Evolutionary conservation across 768 basidiomycete genomes (phyloP).

Genomic region (Lanmaoa rubissima): DNA sequence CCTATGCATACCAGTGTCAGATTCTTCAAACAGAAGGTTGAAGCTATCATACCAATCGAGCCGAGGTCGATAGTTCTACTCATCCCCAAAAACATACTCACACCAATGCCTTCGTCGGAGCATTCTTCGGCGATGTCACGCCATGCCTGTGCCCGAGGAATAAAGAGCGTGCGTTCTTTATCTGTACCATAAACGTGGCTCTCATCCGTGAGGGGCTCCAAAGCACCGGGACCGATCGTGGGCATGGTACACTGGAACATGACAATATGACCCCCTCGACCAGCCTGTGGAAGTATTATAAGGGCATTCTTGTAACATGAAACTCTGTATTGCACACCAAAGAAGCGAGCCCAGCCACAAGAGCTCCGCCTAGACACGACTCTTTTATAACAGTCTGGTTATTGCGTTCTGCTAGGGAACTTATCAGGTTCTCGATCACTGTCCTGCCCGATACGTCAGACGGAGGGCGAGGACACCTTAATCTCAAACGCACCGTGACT

Average conservation of each 20-base stretch:
- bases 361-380: slow-evolving; percentile 75
- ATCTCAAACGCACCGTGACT: slow-evolving; percentile 56
- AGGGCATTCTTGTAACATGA: slow-evolving; percentile 13
- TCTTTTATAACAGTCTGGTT: slow-evolving; percentile 45
- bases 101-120: slow-evolving; percentile 85
- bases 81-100: slow-evolving; percentile 86
- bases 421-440: slow-evolving; percentile 65
- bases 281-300: slow-evolving; percentile 41
- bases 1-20: slow-evolving; percentile 39
- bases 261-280: slow-evolving; percentile 75
- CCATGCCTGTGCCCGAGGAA: slow-evolving; percentile 79
- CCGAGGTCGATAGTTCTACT: slow-evolving; percentile 80
- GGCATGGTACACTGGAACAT: slow-evolving; percentile 71
- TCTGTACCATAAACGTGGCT: slow-evolving; percentile 73
- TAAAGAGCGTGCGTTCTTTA: slow-evolving; percentile 80
- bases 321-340: slow-evolving; percentile 47
- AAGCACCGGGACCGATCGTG: slow-evolving; percentile 68
- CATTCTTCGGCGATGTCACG: slow-evolving; percentile 82
- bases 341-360: slow-evolving; percentile 68
- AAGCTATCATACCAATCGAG: slow-evolving; percentile 60
- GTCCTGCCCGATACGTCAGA: slow-evolving; percentile 39
- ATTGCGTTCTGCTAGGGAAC: slow-evolving; percentile 61
- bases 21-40: not conserved
- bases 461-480: not conserved
- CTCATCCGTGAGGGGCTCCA: slow-evolving; percentile 58